phyloP scores from a whole-genome alignment of 2,329 filamentous ascomycete genomes.

The Daldinia sp. region DNA sequence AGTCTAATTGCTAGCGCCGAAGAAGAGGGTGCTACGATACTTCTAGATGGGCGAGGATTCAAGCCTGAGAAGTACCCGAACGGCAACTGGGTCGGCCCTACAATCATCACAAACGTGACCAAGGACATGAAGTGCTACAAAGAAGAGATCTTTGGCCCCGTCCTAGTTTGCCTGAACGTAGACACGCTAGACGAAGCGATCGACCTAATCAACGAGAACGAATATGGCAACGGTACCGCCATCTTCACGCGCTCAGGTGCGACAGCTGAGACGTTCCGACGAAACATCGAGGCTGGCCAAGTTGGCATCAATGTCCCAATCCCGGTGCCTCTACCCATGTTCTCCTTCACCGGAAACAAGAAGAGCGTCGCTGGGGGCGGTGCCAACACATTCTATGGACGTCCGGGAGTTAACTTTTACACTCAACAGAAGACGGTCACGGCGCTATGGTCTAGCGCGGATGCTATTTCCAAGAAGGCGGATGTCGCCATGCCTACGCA shows the following conservation, averaged over 20 bases:
- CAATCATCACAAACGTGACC: slow-evolving; percentile 83
- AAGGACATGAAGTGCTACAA: slow-evolving; percentile 84
- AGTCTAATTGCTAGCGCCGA: slow-evolving; percentile 78
- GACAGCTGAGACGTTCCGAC: slow-evolving; percentile 80
- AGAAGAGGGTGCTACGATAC: slow-evolving; percentile 80
- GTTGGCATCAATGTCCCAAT: slow-evolving; percentile 88
- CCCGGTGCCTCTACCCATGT: slow-evolving; percentile 75
- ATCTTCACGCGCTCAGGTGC: slow-evolving; percentile 84
- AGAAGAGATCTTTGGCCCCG: slow-evolving; percentile 87
- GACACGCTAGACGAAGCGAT: slow-evolving; percentile 82
- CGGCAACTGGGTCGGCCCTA: slow-evolving; percentile 86
- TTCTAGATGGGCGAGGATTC: slow-evolving; percentile 81
- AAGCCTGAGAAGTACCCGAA: slow-evolving; percentile 81
- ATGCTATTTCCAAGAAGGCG: slow-evolving; percentile 85
- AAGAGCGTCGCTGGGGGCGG: slow-evolving; percentile 91
- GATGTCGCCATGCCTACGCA: slow-evolving; percentile 84
- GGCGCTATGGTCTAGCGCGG: slow-evolving; percentile 84
- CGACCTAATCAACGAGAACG: slow-evolving; percentile 82
- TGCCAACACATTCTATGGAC: slow-evolving; percentile 93
- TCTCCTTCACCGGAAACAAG: slow-evolving; percentile 82
- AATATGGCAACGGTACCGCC: slow-evolving; percentile 86
- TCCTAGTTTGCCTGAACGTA: slow-evolving; percentile 82
- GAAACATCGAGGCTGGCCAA: slow-evolving; percentile 84
- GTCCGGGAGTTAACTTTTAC: slow-evolving; percentile 91
- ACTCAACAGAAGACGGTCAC: slow-evolving; percentile 99